Evolutionary conservation across 176 grass and related monocot species (phyloP), one percentile per base, ranked within the genome.

Genomic region (Zoysia japonica): DNA sequence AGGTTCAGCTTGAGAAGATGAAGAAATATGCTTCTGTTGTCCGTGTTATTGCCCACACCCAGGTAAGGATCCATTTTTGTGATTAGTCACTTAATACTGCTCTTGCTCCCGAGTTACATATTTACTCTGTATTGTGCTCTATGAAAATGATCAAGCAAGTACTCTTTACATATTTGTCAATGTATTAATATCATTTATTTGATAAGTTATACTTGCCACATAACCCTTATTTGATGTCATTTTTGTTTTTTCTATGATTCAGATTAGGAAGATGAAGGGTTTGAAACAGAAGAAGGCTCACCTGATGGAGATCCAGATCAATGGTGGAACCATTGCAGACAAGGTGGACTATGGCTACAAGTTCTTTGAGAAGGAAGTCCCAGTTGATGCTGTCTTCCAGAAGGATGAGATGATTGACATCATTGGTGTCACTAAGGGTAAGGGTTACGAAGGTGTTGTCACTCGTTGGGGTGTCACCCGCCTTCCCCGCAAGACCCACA

Each of bases 401-500:
- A 61, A 61, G 57, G 57, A 61, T 11, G 57, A 61, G 19, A 61
- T 61, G 57, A 61, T 61, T 35, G 57, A 61, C 57, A 61, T 61
- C 57, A 61, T 61, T 35, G 57, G 57, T 61, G 57, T 61, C 19
- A 61, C 57, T 0, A 61, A 61, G 57, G 57, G 57, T 61, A 61
- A 61, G 57, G 57, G 57, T 61, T 61, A 61, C 8, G 57, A 61
- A 35, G 57, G 57, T 61, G 57, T 61, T 3, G 57, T 61, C 7
- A 61, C 57, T 28, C 57, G 57, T 28, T 61, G 57, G 57, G 57
- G 57, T 61, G 57, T 61, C 57, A 61, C 57, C 57, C 57, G 57
- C n/a, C 57, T 61, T 61, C 57, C 56, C 57, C 57, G 57, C 8
- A 61, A 61, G 57, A 61, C 57, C 57, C 57, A 61, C 57, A 61